phyloP scores from a whole-genome alignment of 2,329 filamentous ascomycete species.

The Metarhizium sp. region DNA sequence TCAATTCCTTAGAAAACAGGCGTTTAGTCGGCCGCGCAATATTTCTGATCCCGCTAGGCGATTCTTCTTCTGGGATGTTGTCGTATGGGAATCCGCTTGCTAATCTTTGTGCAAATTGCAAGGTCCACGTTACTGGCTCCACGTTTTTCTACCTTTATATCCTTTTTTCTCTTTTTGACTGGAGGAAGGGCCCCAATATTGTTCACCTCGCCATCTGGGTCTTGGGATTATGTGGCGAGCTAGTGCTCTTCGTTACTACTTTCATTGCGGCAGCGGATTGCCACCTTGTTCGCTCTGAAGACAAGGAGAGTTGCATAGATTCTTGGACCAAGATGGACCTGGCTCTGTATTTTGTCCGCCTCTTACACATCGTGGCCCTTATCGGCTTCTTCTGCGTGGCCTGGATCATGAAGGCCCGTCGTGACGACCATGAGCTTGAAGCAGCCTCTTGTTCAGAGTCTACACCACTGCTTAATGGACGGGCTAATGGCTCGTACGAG shows the following conservation, averaged over 20 bases:
- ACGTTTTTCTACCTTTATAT: constrained; percentile 84
- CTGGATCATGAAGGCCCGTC: constrained; percentile 30
- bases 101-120: background rate
- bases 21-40: background rate
- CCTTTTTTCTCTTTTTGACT: constrained; percentile 78
- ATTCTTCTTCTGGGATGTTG: too few relatives aligned
- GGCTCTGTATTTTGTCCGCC: constrained; percentile 55
- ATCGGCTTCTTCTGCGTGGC: constrained; percentile 37
- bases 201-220: constrained; percentile 76
- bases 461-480: constrained; percentile 49
- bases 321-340: constrained; percentile 47
- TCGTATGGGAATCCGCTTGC: background rate
- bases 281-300: constrained; percentile 44
- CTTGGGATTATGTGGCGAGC: constrained; percentile 62
- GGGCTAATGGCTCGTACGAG: constrained; percentile 25
- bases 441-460: constrained; percentile 42
- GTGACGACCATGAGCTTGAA: constrained; percentile 27
- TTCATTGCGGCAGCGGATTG: constrained; percentile 57
- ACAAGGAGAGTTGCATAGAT: constrained; percentile 22
- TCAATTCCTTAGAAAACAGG: background rate
- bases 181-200: constrained; percentile 67
- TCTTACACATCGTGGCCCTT: constrained; percentile 55
- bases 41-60: background rate
- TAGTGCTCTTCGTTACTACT: constrained; percentile 60
- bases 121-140: constrained; percentile 80